phyloP scores from a whole-genome alignment of 345 rosid species.

The Carallia brachiata region DNA sequence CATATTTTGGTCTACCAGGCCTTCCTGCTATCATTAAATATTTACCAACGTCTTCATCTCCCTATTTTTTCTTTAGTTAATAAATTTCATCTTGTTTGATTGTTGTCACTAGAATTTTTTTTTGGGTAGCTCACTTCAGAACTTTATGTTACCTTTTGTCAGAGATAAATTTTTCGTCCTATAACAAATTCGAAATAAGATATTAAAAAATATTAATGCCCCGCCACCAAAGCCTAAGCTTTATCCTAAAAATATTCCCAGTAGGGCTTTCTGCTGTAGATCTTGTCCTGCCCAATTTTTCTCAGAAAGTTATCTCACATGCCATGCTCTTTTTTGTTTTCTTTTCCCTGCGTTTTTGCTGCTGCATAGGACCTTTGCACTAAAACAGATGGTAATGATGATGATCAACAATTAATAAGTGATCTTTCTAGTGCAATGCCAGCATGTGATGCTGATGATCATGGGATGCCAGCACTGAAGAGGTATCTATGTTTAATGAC shows the following conservation, averaged over 20 bases:
- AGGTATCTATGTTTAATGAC: conserved; percentile 36
- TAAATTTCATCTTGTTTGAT: background rate
- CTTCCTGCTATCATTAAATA: background rate
- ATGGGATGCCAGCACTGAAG: conserved; percentile 32
- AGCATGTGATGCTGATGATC: conserved; percentile 30
- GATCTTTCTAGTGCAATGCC: conserved; percentile 26
- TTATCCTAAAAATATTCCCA: too few species aligned
- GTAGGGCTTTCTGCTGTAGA: background rate
- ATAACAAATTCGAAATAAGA: too few species aligned
- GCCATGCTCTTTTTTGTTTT: conserved; percentile 2
- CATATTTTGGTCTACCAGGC: background rate
- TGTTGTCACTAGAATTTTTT: background rate
- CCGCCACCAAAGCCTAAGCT: too few species aligned
- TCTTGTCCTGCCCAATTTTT: background rate
- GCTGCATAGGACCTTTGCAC: conserved; percentile 38
- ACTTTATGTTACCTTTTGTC: too few species aligned
- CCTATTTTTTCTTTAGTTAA: background rate
- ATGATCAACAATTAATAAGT: conserved; percentile 28
- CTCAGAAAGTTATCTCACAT: conserved; percentile 11
- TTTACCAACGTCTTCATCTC: background rate
- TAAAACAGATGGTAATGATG: conserved; percentile 34
- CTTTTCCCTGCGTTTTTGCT: conserved; percentile 9
- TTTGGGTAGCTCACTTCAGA: background rate
- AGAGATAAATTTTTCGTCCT: too few species aligned
- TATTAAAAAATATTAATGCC: too few species aligned